Evolutionary conservation across 1,284 basidiomycete species (phyloP), one percentile per base, ranked within the genome.

Genomic region (Agroathelia rolfsii): DNA sequence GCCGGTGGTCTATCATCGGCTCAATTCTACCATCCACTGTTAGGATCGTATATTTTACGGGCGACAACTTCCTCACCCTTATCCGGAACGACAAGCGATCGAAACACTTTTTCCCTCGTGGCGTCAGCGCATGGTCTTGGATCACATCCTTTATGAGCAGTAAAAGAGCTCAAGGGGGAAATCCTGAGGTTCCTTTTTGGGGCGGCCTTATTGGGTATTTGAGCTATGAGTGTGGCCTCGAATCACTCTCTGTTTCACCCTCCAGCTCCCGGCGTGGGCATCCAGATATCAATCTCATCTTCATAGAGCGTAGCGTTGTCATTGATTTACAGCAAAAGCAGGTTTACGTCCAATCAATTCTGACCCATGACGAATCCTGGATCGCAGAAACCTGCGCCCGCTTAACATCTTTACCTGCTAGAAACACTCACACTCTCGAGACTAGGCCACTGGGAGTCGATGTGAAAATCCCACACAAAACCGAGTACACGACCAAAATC

Each of bases 191-290:
- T 20, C 82, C 82, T 0, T 86, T 86, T 48, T 85, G 83, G 81
- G 83, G 81, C 27, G 83, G 82, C 14, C 55, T 86, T 10, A 53
- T 83, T 15, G 82, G 82, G 5, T 72, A 67, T 38, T 53, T 86
- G 30, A 79, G 76, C 47, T 86, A 86, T 45, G 83, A 85, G 48
- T 59, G 83, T 9, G 82, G 82, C n/a, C 64, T 77, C 5, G 52
- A 66, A 22, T 61, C 67, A 3, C 52, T 83, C 19, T 46, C 55
- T 19, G 54, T 72, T 34, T 51, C 60, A 29, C 45, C 62, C 35
- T 36, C 35, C 18, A 34, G 32, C 27, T 36, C 41, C 8, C 46
- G 49, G 18, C 44, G 50, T 14, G n/a, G n/a, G n/a, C 76, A 81
- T 50, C 70, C 77, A 2, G 83, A 86, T 52, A 64, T 81, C 15